These are phyloP conservation scores for Melastoma malabathricum DNA, from an alignment of 345 rosid genomes.

Conservation along the genomic window DNA sequence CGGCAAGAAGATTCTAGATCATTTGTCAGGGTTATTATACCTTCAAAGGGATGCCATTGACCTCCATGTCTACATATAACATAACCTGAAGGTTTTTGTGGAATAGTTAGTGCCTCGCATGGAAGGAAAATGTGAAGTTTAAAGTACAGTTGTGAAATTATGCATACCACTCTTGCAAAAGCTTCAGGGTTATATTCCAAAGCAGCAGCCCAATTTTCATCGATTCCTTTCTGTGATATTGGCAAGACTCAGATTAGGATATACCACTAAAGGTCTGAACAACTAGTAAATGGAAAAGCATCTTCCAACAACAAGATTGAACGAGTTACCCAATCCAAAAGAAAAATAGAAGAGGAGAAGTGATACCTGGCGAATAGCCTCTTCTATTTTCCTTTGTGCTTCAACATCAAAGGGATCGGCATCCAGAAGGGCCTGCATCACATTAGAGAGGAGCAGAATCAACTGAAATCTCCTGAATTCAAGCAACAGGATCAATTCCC, in stretches of 20 bases:
- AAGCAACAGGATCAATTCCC: too few relatives aligned
- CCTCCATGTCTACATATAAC: conserved; percentile 99
- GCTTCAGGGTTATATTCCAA: conserved; percentile 94
- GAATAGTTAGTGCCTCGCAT: conserved; percentile 9
- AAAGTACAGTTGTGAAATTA: conserved; percentile 8
- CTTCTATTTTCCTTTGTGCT: conserved; percentile 96
- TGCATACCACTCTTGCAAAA: conserved; percentile 96
- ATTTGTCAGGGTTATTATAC: conserved; percentile 20
- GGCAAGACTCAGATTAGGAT: not conserved
- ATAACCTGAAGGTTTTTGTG: conserved; percentile 40
- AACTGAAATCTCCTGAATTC: not conserved
- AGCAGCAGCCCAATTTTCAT: conserved; percentile 99
- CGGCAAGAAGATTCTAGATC: not conserved
- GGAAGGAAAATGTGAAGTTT: conserved; percentile 3
- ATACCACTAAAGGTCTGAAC: not conserved
- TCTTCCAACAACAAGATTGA: too few relatives aligned
- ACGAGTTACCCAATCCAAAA: conserved; percentile 9
- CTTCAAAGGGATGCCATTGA: conserved; percentile 85
- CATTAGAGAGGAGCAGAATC: not conserved
- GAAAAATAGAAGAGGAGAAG: too few relatives aligned
- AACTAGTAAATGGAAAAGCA: too few relatives aligned
- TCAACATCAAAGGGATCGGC: conserved; percentile 99
- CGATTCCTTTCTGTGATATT: conserved; percentile 78
- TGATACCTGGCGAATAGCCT: conserved; percentile 75
- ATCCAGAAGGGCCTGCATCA: conserved; percentile 57